phyloP scores from a whole-genome alignment of 306 rosid species.

The Prunus armeniaca region DNA sequence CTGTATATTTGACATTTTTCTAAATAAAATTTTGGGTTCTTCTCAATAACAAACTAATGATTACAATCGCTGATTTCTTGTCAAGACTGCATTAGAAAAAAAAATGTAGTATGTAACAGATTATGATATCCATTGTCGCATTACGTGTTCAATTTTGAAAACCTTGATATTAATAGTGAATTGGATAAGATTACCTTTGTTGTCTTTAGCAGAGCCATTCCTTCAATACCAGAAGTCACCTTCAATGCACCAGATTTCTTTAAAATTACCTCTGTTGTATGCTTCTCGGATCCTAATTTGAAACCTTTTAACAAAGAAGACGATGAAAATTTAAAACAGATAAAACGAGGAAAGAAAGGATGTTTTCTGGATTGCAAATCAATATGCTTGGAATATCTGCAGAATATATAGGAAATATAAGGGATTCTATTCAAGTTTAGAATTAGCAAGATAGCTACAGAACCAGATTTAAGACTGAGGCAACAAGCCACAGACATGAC shows the following conservation, averaged over 20 bases:
- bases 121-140: neutral
- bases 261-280: slow-evolving; percentile 62
- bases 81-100: neutral
- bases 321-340: slow-evolving; percentile 4
- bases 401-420: neutral
- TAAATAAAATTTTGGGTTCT: neutral
- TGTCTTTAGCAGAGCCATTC: slow-evolving; percentile 75
- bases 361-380: neutral
- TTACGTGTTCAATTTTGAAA: neutral
- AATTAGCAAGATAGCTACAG: neutral
- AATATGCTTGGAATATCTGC: neutral
- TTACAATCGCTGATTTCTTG: neutral
- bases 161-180: neutral
- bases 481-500: neutral
- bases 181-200: slow-evolving; percentile 52
- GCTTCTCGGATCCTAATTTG: slow-evolving; percentile 94
- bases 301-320: slow-evolving; percentile 55
- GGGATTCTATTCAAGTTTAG: neutral
- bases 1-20: neutral
- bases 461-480: neutral
- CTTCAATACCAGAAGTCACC: slow-evolving; percentile 85
- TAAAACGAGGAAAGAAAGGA: neutral
- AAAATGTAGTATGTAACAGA: neutral
- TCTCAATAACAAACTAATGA: neutral
- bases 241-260: slow-evolving; percentile 61